Conservation (phyloP, 2,329 filamentous ascomycete genomes). For the Ophiostoma novo-ulmi region DNA sequence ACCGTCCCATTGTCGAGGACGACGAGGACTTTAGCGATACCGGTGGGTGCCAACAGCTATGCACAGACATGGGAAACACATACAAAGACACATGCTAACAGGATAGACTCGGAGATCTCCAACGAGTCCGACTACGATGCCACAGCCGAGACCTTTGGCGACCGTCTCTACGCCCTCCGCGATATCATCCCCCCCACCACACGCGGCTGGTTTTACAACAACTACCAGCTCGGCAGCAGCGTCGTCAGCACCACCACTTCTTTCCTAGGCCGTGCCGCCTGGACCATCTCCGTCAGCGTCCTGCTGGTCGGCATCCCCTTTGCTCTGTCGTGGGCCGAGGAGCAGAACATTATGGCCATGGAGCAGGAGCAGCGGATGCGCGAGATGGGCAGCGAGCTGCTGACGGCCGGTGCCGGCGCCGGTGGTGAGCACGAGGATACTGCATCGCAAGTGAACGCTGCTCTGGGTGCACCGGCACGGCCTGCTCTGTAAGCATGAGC, state of each 20-base stretch:
- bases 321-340: slow-evolving; percentile 87
- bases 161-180: slow-evolving; percentile 66
- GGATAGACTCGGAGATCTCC: slow-evolving; percentile 73
- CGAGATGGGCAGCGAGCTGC: slow-evolving; percentile 73
- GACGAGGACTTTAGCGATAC: slow-evolving; percentile 92
- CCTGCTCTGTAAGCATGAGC: slow-evolving; percentile 43
- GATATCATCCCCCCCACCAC: slow-evolving; percentile 72
- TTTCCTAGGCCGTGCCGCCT: slow-evolving; percentile 80
- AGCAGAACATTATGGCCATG: slow-evolving; percentile 96
- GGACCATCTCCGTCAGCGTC: slow-evolving; percentile 84
- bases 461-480: slow-evolving; percentile 44
- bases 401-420: slow-evolving; percentile 44
- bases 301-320: slow-evolving; percentile 89
- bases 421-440: slow-evolving; percentile 40
- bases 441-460: slow-evolving; percentile 47
- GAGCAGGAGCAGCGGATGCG: slow-evolving; percentile 96
- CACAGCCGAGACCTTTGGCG: slow-evolving; percentile 53
- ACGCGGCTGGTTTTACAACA: slow-evolving; percentile 62
- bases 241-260: slow-evolving; percentile 57
- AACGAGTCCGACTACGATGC: slow-evolving; percentile 68
- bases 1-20: slow-evolving; percentile 61
- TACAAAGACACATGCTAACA: background rate
- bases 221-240: slow-evolving; percentile 49
- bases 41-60: slow-evolving; percentile 50
- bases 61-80: background rate